Conservation (phyloP, 768 basidiomycete species). For the Kwoniella sp. region DNA sequence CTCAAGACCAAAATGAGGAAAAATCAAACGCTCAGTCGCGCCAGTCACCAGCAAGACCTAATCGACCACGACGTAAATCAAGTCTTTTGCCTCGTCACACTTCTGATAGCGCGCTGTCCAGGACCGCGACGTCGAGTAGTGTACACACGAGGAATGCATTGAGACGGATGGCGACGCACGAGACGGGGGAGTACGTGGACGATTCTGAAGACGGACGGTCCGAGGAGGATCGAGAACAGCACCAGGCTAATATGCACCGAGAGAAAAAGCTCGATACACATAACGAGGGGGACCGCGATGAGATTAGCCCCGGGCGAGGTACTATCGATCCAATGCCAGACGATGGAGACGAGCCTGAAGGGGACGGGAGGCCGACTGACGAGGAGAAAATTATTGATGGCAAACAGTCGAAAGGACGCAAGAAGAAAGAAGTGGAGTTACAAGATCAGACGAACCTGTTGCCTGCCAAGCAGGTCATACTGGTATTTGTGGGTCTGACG, state of each 20-base stretch:
- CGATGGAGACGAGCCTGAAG: background rate
- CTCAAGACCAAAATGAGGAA: background rate
- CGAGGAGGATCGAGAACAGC: slow-evolving; percentile 8
- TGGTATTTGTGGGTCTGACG: slow-evolving; percentile 66
- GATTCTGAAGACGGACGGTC: background rate
- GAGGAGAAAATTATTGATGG: slow-evolving; percentile 26
- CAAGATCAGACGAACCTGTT: slow-evolving; percentile 78
- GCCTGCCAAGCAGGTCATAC: slow-evolving; percentile 66
- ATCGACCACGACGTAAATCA: background rate
- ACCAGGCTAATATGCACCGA: background rate
- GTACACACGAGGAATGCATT: slow-evolving; percentile 42
- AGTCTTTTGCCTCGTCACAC: background rate
- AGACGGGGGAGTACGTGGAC: slow-evolving; percentile 36
- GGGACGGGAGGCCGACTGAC: slow-evolving; percentile 2
- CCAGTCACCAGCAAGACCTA: background rate
- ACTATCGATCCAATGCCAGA: background rate
- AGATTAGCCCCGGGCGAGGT: slow-evolving; percentile 6
- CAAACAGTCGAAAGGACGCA: slow-evolving; percentile 6
- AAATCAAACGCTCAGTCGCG: background rate
- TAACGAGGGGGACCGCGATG: slow-evolving; percentile 36
- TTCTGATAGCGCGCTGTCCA: background rate
- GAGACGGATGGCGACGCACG: slow-evolving; percentile 48
- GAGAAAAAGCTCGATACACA: slow-evolving; percentile 24
- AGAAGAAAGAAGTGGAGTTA: slow-evolving; percentile 53
- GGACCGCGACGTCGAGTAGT: slow-evolving; percentile 10